Evolutionary conservation across 805 yeast species (phyloP), one percentile per base, ranked within the genome.

Genomic region (Kuraishia piskuri): DNA sequence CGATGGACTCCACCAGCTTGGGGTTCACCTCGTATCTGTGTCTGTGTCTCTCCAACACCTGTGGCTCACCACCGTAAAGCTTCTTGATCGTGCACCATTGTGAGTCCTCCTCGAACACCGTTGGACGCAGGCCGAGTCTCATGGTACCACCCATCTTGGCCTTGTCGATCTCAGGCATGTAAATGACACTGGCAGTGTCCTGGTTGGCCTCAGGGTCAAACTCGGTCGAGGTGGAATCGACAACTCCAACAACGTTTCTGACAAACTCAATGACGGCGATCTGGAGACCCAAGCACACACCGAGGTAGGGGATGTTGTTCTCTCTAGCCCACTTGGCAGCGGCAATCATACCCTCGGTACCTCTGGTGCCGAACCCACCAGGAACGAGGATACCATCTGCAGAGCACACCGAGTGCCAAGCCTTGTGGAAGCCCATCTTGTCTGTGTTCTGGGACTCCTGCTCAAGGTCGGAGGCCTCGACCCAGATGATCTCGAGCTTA

Each of bases 271-370:
- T 90, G 46, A 91, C 96, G 4, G 98, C 99, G 65, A 94, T 82
- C 76, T 94, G 99, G 74, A 94, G 82, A 57, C 99, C 99, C 54
- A 94, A 80, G 74, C 99, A 94, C 57, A 94, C 95, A 69, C 99
- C 99, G 65, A 94, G 78, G 72, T 86, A 94, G 51, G 99, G 99
- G 55, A 90, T 80, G 64, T 86, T 80, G 74, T 90, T 90, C 70
- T 87, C 96, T 74, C 99, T 85, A n/a, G 99, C 99, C 86, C 95
- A 94, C 70, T 88, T 86, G 53, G 97, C 96, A 56, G 98, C 99
- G 44, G 88, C 75, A 67, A 94, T 78, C 99, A 94, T 94, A 63
- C 99, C 99, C 73, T 94, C 98, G 55, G 90, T 89, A 72, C 99
- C 99, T 71, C 99, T 86, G 50, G 82, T 72, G 55, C 99, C 99